Percentiles rank a stretch among this genome's conserved stretches.
Evolutionary conservation across 2,329 filamentous ascomycete species (phyloP).

Genomic region (Trichoderma brevicompactum): DNA sequence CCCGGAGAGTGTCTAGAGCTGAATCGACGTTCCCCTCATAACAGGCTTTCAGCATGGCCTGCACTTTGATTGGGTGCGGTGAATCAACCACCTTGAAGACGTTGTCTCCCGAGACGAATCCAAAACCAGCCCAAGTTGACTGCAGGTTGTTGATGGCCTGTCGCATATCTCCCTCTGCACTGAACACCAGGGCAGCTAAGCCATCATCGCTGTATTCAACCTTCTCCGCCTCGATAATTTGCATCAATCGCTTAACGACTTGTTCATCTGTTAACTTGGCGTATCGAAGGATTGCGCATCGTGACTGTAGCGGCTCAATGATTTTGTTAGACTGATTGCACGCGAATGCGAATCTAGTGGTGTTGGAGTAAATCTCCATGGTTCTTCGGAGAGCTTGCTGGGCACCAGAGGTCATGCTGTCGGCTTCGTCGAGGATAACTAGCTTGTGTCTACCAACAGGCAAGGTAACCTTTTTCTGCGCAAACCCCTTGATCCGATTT

Average conservation of each 20-base stretch:
- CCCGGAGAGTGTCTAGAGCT: constrained; percentile 82
- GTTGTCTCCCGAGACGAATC: constrained; percentile 96
- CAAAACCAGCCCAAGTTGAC: constrained; percentile 89
- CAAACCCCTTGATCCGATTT: constrained; percentile 97
- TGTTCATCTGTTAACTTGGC: constrained; percentile 90
- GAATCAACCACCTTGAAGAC: constrained; percentile 98
- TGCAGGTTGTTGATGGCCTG: constrained; percentile 99
- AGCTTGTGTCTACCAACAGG: constrained; percentile 91
- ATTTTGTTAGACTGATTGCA: constrained; percentile 99
- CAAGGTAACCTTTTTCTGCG: constrained; percentile 97
- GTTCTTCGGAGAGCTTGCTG: constrained; percentile 93
- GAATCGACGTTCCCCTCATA: constrained; percentile 89
- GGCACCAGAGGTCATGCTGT: constrained; percentile 96
- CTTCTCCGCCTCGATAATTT: constrained; percentile 90
- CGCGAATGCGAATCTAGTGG: constrained; percentile 94
- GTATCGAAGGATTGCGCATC: constrained; percentile 94
- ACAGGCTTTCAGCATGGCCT: constrained; percentile 97
- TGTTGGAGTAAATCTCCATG: constrained; percentile 98
- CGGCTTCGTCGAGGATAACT: constrained; percentile 96
- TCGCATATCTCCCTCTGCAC: constrained; percentile 96
- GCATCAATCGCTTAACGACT: constrained; percentile 85
- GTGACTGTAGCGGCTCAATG: constrained; percentile 96
- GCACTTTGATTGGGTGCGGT: constrained; percentile 96
- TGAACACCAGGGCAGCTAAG: constrained; percentile 93
- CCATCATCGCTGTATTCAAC: constrained; percentile 93